Evolutionary conservation across 1,284 basidiomycete species (phyloP).

Genomic region (Veloboletus limbatus): DNA sequence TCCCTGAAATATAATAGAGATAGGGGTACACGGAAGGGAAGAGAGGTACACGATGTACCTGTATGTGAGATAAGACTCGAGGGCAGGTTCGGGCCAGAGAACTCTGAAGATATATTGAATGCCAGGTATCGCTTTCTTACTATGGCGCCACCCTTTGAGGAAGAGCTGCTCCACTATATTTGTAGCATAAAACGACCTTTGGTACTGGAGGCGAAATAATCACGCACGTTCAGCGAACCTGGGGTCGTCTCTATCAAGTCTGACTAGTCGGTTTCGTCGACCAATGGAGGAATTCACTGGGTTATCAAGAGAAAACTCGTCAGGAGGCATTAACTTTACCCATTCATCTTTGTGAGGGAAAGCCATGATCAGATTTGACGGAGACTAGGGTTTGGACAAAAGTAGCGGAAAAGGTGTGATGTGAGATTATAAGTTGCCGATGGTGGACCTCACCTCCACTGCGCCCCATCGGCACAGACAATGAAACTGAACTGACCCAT

Average conservation of each 20-base stretch:
- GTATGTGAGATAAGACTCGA: slow-evolving; percentile 49
- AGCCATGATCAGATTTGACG: slow-evolving; percentile 18
- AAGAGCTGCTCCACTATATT: slow-evolving; percentile 50
- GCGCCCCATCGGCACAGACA: slow-evolving; percentile 22
- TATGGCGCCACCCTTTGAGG: slow-evolving; percentile 54
- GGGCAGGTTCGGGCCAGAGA: slow-evolving; percentile 41
- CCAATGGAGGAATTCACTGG: slow-evolving; percentile 36
- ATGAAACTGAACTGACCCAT: slow-evolving; percentile 3
- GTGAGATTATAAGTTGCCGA: slow-evolving; percentile 22
- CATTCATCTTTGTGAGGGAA: slow-evolving; percentile 24
- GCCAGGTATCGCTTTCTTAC: slow-evolving; percentile 48
- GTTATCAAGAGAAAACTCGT: slow-evolving; percentile 47
- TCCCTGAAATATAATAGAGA: slow-evolving; percentile 21
- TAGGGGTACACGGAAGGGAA: slow-evolving; percentile 3
- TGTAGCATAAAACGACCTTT: neutral
- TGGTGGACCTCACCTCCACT: slow-evolving; percentile 21
- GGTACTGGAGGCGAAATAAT: slow-evolving; percentile 3
- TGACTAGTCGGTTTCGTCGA: slow-evolving; percentile 38
- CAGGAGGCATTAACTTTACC: slow-evolving; percentile 33
- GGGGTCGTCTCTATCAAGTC: slow-evolving; percentile 25
- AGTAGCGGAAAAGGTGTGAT: neutral
- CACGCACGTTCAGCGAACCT: slow-evolving; percentile 27
- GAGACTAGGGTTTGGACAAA: slow-evolving; percentile 1
- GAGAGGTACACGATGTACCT: slow-evolving; percentile 36
- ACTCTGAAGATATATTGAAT: slow-evolving; percentile 54